Evolutionary conservation across 2,329 filamentous ascomycete genomes (phyloP), one percentile per base, ranked within the genome.

Genomic region (Periconia sp.): DNA sequence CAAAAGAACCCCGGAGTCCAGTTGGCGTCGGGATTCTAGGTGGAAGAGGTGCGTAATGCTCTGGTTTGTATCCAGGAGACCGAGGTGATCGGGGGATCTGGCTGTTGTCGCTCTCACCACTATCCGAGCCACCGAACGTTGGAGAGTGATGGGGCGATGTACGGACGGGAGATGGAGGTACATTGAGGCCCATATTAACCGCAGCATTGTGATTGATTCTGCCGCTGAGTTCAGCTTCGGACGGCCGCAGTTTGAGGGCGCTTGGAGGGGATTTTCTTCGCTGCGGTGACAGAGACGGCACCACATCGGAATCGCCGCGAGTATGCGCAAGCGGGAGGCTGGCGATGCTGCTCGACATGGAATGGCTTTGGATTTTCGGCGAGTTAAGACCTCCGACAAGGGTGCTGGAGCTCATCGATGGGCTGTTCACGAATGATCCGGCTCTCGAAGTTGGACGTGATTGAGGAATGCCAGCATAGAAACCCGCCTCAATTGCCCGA

Each of bases 401-500:
- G 5, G 68, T 69, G 42, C 58, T 66, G 18, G 63, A 57, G 57
- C 64, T 68, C 59, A 67, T 60, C 22, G 56, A 52, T 22, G 61
- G 58, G 21, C 51, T 52, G 16, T 55, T 57, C 15, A 48, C 45
- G 16, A 50, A 43, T 19, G 67, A 70, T 48, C 58, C 59, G 12
- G 66, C 59, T 56, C 64, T 60, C 46, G 68, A 70, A 9, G 57
- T 61, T 16, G 68, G 68, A 30, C 66, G 65, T 17, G 69, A 72
- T 38, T 72, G 69, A 18, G 65, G 60, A 9, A 72, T 65, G 36
- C 69, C 69, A 33, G 66, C 69, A 36, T 60, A 71, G 53, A 68
- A 72, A n/a, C 69, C 69, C 25, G 69, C 68, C 52, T 72, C 69
- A 23, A 72, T 66, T 42, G 69, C 69, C n/a, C 69, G 66, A 30